Evolutionary conservation across 441 rosid genomes (phyloP).

Genomic region (Gossypium schwendimanii): DNA sequence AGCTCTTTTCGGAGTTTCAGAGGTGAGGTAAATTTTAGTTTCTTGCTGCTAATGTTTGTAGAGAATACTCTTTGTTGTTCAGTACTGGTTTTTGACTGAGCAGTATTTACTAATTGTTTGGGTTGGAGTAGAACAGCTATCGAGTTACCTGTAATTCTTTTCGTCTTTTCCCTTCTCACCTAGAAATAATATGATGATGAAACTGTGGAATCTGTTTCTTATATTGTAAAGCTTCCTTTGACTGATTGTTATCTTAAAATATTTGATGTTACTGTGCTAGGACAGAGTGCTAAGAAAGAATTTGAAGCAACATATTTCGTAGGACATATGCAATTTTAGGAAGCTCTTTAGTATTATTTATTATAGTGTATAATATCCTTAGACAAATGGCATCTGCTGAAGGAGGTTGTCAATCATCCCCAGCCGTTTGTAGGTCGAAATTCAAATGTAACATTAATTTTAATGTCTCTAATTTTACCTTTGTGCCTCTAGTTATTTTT

Average conservation of each 20-base stretch:
- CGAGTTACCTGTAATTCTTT: not conserved
- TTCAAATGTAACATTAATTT: not conserved
- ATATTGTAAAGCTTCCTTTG: not conserved
- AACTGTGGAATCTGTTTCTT: not conserved
- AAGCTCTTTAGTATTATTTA: not conserved
- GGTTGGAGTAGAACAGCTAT: not conserved
- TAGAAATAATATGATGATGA: not conserved
- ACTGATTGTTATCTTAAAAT: not conserved
- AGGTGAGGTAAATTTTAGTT: slow-evolving; percentile 34
- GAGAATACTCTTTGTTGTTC: not conserved
- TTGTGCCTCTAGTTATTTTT: not conserved
- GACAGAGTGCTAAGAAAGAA: not conserved
- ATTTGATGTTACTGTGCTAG: not conserved
- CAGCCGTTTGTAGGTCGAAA: not conserved
- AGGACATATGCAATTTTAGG: not conserved
- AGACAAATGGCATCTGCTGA: not conserved
- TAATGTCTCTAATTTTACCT: not conserved
- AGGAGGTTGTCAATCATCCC: not conserved
- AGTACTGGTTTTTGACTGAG: not conserved
- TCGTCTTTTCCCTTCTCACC: not conserved
- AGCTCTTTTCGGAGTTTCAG: slow-evolving; percentile 62
- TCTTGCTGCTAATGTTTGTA: not conserved
- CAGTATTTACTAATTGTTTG: not conserved
- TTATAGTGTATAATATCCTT: not conserved
- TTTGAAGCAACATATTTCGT: not conserved